A percentile compares a stretch with the other conserved stretches of the same genome.
Evolutionary conservation across 73 alveolate species (phyloP).

Genomic region (Diophrys appendiculata): DNA sequence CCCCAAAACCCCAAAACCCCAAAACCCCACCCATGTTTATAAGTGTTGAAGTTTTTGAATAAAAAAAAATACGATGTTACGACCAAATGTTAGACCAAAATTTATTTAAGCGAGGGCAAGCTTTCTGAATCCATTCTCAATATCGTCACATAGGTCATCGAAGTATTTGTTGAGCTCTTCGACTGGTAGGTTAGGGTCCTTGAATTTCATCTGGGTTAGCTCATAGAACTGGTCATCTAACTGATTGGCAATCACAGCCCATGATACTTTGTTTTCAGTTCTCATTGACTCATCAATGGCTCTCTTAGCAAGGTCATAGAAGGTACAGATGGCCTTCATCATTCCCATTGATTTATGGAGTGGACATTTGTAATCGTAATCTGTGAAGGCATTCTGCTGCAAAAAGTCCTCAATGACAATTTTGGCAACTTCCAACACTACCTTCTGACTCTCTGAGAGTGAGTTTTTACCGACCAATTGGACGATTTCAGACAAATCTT

Average conservation of each 20-base stretch:
- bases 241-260: conserved; percentile 69
- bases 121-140: conserved; percentile 81
- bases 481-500: conserved; percentile 97
- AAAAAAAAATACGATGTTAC: no score
- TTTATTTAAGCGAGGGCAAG: conserved; percentile 59
- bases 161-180: conserved; percentile 11
- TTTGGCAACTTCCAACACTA: conserved; percentile 94
- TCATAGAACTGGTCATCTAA: conserved; percentile 70
- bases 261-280: conserved; percentile 78
- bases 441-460: conserved; percentile 95
- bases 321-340: conserved; percentile 89
- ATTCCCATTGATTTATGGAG: conserved; percentile 91
- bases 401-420: conserved; percentile 96
- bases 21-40: no score
- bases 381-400: conserved; percentile 96
- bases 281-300: conserved; percentile 80
- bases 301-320: conserved; percentile 81
- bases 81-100: no score
- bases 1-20: no score
- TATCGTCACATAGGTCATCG: conserved; percentile 61
- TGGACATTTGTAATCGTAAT: conserved; percentile 96
- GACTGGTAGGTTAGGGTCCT: conserved; percentile 4
- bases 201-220: conserved; percentile 58
- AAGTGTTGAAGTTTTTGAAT: no score
- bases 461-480: conserved; percentile 99